A percentile compares a stretch with the other conserved stretches of the same genome.
Evolutionary conservation across 352 stramenopile genomes (phyloP).

Genomic region (Globisporangium barbulae): DNA sequence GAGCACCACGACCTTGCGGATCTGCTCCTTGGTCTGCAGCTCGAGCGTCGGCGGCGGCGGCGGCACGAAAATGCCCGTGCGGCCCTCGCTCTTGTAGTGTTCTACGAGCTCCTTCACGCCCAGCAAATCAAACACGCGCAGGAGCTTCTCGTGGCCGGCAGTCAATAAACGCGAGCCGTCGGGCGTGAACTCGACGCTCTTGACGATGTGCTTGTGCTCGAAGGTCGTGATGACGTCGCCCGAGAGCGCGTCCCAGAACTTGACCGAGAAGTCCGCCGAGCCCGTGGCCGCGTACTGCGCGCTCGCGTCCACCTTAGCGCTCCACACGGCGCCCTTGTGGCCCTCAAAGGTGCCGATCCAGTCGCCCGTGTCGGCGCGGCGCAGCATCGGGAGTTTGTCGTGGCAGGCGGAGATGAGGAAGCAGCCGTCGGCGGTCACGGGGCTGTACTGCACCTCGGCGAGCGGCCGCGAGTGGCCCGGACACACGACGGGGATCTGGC

Average conservation of each 20-base stretch:
- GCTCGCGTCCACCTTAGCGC: slow-evolving; percentile 84
- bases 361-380: slow-evolving; percentile 74
- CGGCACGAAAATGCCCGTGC: slow-evolving; percentile 60
- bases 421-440: slow-evolving; percentile 40
- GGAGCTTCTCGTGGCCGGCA: slow-evolving; percentile 92
- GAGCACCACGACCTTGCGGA: slow-evolving; percentile 78
- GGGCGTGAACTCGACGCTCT: slow-evolving; percentile 91
- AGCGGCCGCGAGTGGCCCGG: slow-evolving; percentile 80
- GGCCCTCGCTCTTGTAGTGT: slow-evolving; percentile 50
- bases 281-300: slow-evolving; percentile 87
- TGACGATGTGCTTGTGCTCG: slow-evolving; percentile 97
- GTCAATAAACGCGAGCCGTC: slow-evolving; percentile 88
- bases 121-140: slow-evolving; percentile 90
- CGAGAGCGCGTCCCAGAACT: slow-evolving; percentile 97
- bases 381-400: slow-evolving; percentile 89
- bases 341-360: slow-evolving; percentile 98
- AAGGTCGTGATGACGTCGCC: slow-evolving; percentile 92
- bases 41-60: slow-evolving; percentile 40
- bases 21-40: slow-evolving; percentile 63
- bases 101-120: slow-evolving; percentile 60
- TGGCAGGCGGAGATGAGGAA: slow-evolving; percentile 84
- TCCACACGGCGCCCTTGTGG: slow-evolving; percentile 95
- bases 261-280: slow-evolving; percentile 94
- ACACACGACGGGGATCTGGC: slow-evolving; percentile 87
- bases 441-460: slow-evolving; percentile 74